Evolutionary conservation across 495 filamentous ascomycete species (phyloP).

Genomic region (Penicillium pulvis): DNA sequence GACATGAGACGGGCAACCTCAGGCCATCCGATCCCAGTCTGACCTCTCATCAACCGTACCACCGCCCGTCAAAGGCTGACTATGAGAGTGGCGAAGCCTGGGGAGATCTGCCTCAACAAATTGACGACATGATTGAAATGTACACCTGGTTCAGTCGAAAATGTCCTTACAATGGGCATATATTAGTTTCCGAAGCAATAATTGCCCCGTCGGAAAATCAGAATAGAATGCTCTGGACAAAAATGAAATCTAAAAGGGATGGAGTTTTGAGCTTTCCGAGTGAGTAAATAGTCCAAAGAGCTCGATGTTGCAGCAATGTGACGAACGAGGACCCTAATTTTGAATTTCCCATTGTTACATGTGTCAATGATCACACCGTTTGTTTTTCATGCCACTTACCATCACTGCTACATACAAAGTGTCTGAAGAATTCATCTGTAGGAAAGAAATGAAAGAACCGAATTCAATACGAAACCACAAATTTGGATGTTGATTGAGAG

Average conservation of each 20-base stretch:
- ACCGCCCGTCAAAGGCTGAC: not conserved
- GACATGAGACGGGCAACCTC: not conserved
- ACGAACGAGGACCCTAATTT: no score
- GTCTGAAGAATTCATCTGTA: no score
- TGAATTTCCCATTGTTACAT: no score
- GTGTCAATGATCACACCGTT: no score
- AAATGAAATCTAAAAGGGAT: not conserved
- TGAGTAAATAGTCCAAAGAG: no score
- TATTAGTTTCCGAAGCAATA: not conserved
- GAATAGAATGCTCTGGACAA: not conserved
- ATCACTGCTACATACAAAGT: no score
- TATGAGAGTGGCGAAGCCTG: not conserved
- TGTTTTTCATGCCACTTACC: no score
- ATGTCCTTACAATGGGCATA: not conserved
- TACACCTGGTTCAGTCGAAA: not conserved
- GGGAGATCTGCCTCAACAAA: not conserved
- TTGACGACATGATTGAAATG: not conserved
- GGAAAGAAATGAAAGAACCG: no score
- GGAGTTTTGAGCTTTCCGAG: not conserved
- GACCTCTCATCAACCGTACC: not conserved
- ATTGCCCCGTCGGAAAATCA: not conserved
- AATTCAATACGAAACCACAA: no score
- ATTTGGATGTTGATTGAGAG: not conserved
- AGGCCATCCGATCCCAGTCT: not conserved
- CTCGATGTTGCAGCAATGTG: no score